These are phyloP conservation scores for Euphorbia tirucalli DNA, from an alignment of 345 rosid species.

Conservation along the genomic window DNA sequence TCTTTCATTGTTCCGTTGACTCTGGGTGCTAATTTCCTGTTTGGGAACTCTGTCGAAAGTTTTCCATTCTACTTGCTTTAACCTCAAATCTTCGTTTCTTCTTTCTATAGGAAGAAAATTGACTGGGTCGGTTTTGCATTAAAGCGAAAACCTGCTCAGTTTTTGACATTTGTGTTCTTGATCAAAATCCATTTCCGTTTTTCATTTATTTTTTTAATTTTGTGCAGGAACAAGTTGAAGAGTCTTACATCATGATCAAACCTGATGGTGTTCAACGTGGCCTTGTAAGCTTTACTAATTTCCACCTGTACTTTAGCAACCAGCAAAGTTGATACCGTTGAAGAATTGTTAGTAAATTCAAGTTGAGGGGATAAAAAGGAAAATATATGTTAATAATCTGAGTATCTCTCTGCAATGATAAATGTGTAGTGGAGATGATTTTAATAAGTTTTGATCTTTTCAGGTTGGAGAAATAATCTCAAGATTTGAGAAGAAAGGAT, in stretches of 20 bases:
- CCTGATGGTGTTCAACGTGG: constrained; percentile 95
- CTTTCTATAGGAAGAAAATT: background rate
- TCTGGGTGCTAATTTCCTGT: background rate
- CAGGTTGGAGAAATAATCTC: constrained; percentile 97
- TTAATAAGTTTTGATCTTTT: constrained; percentile 12
- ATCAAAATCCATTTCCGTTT: constrained; percentile 1
- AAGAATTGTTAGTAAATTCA: background rate
- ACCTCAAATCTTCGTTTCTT: background rate
- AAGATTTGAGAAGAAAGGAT: constrained; percentile 94
- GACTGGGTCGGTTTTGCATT: background rate
- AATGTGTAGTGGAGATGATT: background rate
- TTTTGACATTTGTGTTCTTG: background rate
- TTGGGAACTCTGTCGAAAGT: background rate
- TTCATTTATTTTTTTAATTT: background rate
- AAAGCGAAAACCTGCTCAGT: constrained; percentile 1
- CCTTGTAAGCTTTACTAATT: constrained; percentile 52
- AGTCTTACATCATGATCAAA: constrained; percentile 89
- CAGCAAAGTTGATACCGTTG: background rate
- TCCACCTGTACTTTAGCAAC: background rate
- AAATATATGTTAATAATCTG: too few relatives aligned
- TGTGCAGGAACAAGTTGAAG: constrained; percentile 69
- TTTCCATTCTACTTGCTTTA: background rate
- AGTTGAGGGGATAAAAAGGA: background rate
- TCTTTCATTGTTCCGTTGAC: background rate
- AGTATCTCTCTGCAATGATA: too few relatives aligned